Conservation (phyloP, 306 rosid genomes). For the Cicer chorassanicum region DNA sequence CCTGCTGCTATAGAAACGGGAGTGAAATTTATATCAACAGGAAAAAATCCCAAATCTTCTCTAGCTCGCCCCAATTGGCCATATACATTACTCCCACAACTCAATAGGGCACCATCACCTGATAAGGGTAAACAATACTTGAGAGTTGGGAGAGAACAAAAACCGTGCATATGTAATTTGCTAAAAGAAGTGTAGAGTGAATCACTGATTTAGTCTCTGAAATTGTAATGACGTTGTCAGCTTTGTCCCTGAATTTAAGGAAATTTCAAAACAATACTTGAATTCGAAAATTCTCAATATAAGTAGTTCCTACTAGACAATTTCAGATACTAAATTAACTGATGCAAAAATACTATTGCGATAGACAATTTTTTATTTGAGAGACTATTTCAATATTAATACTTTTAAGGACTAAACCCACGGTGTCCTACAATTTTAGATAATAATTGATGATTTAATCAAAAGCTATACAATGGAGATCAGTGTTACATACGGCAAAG, state of each 20-base stretch:
- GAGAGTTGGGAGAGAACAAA: neutral
- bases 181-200: neutral
- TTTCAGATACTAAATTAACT: too few relatives aligned
- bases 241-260: neutral
- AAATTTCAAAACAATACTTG: neutral
- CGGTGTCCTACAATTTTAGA: neutral
- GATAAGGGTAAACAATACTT: constrained; percentile 40
- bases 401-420: neutral
- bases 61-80: constrained; percentile 78
- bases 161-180: constrained; percentile 15
- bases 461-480: neutral
- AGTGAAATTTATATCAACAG: constrained; percentile 60
- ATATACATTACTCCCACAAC: constrained; percentile 81
- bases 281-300: neutral
- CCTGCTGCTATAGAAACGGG: constrained; percentile 77
- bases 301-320: neutral
- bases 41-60: constrained; percentile 68
- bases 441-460: neutral
- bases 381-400: neutral
- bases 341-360: too few relatives aligned
- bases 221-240: neutral
- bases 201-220: neutral
- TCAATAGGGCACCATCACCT: constrained; percentile 76
- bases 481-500: constrained; percentile 66
- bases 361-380: too few relatives aligned